Conservation (phyloP, 371 early-diverging fungal genomes). For the Quaeritorhiza haematococci region DNA sequence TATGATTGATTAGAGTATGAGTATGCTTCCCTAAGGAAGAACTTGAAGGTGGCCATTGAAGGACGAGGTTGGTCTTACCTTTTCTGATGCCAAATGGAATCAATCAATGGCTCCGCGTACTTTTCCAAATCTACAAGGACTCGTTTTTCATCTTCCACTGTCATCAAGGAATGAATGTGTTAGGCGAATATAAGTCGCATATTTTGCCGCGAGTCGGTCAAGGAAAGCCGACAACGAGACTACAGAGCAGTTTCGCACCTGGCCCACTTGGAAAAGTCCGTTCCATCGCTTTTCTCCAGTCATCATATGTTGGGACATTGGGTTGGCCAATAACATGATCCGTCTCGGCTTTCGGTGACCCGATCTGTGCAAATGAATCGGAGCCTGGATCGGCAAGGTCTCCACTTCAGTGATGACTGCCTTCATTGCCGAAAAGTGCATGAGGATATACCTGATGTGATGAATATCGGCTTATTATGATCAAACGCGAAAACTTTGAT, state of each 20-base stretch:
- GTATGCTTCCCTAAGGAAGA: too few species aligned
- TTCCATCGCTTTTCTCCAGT: slow-evolving; percentile 32
- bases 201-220: neutral
- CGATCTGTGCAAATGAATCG: slow-evolving; percentile 41
- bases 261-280: slow-evolving; percentile 21
- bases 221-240: neutral
- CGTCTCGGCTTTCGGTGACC: slow-evolving; percentile 29
- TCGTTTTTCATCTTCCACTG: neutral
- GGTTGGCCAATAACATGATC: slow-evolving; percentile 27
- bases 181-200: neutral
- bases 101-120: slow-evolving; percentile 32
- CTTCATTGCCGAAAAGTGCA: neutral
- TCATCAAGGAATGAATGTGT: neutral
- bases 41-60: too few species aligned
- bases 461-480: slow-evolving; percentile 36
- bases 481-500: slow-evolving; percentile 26
- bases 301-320: slow-evolving; percentile 13
- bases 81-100: slow-evolving; percentile 36
- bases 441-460: slow-evolving; percentile 26
- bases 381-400: slow-evolving; percentile 14
- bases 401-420: neutral
- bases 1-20: too few species aligned
- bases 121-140: slow-evolving; percentile 21
- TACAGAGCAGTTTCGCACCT: slow-evolving; percentile 6
- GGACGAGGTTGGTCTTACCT: slow-evolving; percentile 31